Evolutionary conservation across 192 early-diverging fungal genomes (phyloP).

Genomic region (Coemansia furcata): DNA sequence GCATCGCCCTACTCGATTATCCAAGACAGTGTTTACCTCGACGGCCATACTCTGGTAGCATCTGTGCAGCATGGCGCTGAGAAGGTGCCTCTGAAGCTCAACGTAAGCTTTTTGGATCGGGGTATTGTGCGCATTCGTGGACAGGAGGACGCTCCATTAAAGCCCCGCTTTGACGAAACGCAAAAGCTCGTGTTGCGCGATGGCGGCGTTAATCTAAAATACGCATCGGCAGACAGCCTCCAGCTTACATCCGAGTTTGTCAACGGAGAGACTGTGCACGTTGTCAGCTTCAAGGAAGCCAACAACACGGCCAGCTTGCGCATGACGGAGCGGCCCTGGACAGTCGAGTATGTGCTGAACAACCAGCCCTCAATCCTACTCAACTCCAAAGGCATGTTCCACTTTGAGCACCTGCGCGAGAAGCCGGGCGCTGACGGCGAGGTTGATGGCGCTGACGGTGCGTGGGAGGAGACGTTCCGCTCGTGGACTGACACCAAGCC

Average conservation of each 20-base stretch:
- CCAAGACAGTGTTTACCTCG: slow-evolving; percentile 56
- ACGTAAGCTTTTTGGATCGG: slow-evolving; percentile 55
- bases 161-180: slow-evolving; percentile 69
- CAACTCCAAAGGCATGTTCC: slow-evolving; percentile 81
- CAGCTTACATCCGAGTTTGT: slow-evolving; percentile 12
- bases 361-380: slow-evolving; percentile 60
- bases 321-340: slow-evolving; percentile 46
- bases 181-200: slow-evolving; percentile 57
- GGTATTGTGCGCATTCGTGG: slow-evolving; percentile 60
- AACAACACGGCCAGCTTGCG: slow-evolving; percentile 25
- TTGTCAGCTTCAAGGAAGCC: slow-evolving; percentile 21
- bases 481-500: slow-evolving; percentile 91
- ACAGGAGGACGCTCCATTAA: slow-evolving; percentile 65
- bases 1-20: slow-evolving; percentile 65
- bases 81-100: slow-evolving; percentile 35
- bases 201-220: slow-evolving; percentile 26
- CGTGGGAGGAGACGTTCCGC: slow-evolving; percentile 91
- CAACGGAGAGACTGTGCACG: slow-evolving; percentile 15
- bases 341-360: slow-evolving; percentile 31
- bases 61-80: slow-evolving; percentile 24
- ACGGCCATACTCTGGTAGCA: slow-evolving; percentile 35
- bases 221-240: slow-evolving; percentile 25
- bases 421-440: slow-evolving; percentile 43
- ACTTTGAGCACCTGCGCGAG: slow-evolving; percentile 71
- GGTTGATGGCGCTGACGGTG: slow-evolving; percentile 51